Conservation (phyloP, 331 rosid genomes). For the Arachis monticola region DNA sequence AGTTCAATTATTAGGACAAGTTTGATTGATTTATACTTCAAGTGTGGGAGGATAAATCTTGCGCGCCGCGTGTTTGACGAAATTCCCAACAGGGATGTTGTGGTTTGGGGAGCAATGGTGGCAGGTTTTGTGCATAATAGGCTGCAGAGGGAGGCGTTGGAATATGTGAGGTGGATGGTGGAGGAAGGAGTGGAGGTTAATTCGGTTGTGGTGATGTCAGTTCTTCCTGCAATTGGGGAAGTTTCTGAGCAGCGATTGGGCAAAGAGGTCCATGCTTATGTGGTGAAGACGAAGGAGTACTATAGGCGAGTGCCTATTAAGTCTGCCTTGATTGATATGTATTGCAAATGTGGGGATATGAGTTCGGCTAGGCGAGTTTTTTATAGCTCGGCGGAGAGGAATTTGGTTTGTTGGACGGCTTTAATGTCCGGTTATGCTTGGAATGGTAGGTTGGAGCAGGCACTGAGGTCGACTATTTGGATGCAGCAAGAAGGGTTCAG, state of each 20-base stretch:
- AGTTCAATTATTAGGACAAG: slow-evolving; percentile 56
- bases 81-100: slow-evolving; percentile 62
- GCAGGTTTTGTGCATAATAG: slow-evolving; percentile 69
- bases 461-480: slow-evolving; percentile 75
- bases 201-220: slow-evolving; percentile 62
- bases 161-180: slow-evolving; percentile 60
- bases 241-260: slow-evolving; percentile 56
- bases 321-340: slow-evolving; percentile 87
- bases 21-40: slow-evolving; percentile 71
- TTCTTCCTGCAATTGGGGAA: slow-evolving; percentile 74
- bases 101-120: slow-evolving; percentile 71
- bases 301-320: slow-evolving; percentile 60
- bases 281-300: slow-evolving; percentile 64
- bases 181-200: slow-evolving; percentile 55
- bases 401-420: slow-evolving; percentile 85
- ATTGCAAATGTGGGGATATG: slow-evolving; percentile 82
- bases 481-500: slow-evolving; percentile 93
- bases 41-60: slow-evolving; percentile 73
- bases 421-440: slow-evolving; percentile 77
- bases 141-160: slow-evolving; percentile 62
- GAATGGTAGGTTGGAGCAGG: slow-evolving; percentile 80
- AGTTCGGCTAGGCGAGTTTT: slow-evolving; percentile 68
- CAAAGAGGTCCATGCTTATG: slow-evolving; percentile 75
- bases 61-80: slow-evolving; percentile 62
- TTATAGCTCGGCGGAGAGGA: slow-evolving; percentile 68